Conservation (phyloP, 139 green algal species). For the Volvox africanus region DNA sequence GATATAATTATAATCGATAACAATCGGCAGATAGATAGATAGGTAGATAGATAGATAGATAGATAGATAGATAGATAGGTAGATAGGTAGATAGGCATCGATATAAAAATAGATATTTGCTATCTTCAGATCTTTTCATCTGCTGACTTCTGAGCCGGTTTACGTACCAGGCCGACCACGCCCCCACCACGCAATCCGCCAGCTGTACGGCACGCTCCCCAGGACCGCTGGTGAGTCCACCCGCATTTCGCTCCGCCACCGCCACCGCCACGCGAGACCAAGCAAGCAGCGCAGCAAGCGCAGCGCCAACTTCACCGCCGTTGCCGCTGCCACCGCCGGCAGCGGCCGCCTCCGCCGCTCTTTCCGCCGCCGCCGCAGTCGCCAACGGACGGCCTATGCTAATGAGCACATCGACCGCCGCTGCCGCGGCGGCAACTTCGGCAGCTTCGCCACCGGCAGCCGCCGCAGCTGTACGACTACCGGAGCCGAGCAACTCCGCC, state of each 20-base stretch:
- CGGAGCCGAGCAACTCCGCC: constrained; percentile 58
- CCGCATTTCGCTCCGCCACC: constrained; percentile 62
- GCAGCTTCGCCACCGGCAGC: constrained; percentile 40
- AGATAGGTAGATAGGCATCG: background rate
- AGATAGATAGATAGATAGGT: background rate
- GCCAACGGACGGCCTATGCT: background rate
- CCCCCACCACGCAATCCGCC: constrained; percentile 60
- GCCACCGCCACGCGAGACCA: constrained; percentile 41
- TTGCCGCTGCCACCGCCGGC: background rate
- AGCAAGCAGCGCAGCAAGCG: constrained; percentile 2
- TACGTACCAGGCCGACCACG: constrained; percentile 62
- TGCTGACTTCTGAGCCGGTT: no score
- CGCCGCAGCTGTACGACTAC: background rate
- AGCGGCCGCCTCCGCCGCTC: constrained; percentile 27
- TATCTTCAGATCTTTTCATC: no score
- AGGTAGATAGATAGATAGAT: background rate
- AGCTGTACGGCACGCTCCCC: constrained; percentile 38
- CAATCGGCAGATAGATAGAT: background rate
- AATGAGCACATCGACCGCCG: constrained; percentile 51
- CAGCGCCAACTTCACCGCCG: background rate
- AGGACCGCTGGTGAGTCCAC: background rate
- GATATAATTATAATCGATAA: no score
- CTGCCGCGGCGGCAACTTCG: constrained; percentile 49
- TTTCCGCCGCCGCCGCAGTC: constrained; percentile 35
- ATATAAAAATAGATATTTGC: no score